These are phyloP conservation scores for Tardiomyces digboiensis DNA, from an alignment of 1,139 yeast species.

Conservation along the genomic window DNA sequence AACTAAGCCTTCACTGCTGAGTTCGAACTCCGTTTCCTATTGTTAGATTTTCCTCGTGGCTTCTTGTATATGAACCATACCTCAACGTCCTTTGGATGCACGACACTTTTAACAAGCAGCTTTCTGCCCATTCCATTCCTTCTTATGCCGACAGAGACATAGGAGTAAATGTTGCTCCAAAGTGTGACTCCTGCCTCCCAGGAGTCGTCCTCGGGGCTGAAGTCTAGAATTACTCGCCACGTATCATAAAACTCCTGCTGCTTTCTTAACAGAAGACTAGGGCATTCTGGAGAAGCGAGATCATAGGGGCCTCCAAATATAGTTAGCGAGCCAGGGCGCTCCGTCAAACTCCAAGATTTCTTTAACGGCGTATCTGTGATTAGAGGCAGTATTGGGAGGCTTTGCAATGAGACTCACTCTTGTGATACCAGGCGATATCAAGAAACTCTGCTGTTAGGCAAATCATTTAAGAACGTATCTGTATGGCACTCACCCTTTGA, in stretches of 20 bases:
- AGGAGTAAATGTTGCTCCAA: neutral
- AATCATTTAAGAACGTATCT: neutral
- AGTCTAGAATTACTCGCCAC: neutral
- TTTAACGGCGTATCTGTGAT: neutral
- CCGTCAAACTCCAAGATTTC: neutral
- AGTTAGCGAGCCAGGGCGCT: neutral
- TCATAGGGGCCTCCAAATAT: neutral
- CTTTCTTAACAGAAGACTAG: neutral
- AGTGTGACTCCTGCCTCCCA: constrained; percentile 1
- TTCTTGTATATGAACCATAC: too few species aligned
- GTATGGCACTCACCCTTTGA: neutral
- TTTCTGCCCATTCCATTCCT: neutral
- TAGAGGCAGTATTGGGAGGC: neutral
- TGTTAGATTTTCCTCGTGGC: too few species aligned
- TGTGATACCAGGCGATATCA: neutral
- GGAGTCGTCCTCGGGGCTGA: neutral
- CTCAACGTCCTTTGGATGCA: neutral
- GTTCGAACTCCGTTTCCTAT: too few species aligned
- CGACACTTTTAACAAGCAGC: neutral
- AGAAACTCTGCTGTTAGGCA: neutral
- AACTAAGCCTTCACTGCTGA: too few species aligned
- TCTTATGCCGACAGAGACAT: neutral
- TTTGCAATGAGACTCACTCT: neutral
- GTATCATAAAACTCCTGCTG: neutral
- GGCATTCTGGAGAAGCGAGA: neutral